Percentiles rank a stretch among this genome's conserved stretches.
These are phyloP conservation scores for Raphidocelis subcapitata DNA, from an alignment of 139 green algal genomes.

Conservation along the genomic window DNA sequence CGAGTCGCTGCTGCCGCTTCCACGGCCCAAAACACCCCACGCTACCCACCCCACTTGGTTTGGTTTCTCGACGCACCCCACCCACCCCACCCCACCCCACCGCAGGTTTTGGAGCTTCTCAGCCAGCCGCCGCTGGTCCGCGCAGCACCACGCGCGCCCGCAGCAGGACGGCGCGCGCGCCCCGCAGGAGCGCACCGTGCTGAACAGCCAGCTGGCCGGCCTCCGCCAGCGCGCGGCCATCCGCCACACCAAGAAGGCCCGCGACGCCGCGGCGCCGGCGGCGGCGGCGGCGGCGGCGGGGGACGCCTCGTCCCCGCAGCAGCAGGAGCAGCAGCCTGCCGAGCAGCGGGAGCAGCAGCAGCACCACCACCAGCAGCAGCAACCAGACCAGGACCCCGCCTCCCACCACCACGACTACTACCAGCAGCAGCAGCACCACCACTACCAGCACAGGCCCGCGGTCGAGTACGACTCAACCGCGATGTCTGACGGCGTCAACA, in stretches of 20 bases:
- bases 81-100: no score
- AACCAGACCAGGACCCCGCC: no score
- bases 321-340: not conserved
- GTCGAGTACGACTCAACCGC: conserved; percentile 17
- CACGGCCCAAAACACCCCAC: no score
- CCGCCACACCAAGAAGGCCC: conserved; percentile 15
- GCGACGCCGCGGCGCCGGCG: not conserved
- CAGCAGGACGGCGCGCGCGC: not conserved
- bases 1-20: no score
- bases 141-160: conserved; percentile 4
- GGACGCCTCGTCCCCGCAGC: not conserved
- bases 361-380: not conserved
- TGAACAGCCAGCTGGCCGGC: conserved; percentile 42
- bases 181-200: conserved; percentile 1
- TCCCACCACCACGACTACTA: not conserved
- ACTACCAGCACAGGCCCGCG: not conserved
- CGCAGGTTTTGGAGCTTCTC: not conserved
- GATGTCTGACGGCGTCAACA: conserved; percentile 29
- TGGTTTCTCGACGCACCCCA: no score
- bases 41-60: no score
- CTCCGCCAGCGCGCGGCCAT: conserved; percentile 45
- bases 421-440: conserved; percentile 5
- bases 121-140: not conserved
- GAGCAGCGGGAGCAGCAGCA: no score
- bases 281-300: not conserved